These are phyloP conservation scores for Globisporangium cederbergense DNA, from an alignment of 352 stramenopile species.

Conservation along the genomic window DNA sequence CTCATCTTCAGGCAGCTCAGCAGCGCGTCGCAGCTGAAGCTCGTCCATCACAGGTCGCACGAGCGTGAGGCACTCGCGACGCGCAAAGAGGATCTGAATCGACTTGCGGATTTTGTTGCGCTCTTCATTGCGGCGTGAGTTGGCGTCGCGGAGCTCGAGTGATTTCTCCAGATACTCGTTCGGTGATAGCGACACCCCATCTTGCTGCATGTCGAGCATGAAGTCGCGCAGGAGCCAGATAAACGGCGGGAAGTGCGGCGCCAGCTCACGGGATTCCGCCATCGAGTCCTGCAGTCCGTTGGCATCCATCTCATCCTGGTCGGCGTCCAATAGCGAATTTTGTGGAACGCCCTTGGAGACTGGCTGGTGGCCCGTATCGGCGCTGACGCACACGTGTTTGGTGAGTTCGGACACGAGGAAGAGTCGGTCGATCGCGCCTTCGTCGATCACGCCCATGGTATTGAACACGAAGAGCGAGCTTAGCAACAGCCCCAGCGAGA, in stretches of 20 bases:
- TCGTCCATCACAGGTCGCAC: conserved; percentile 76
- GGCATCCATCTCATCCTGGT: conserved; percentile 11
- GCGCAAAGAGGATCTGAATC: conserved; percentile 67
- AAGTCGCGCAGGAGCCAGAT: conserved; percentile 84
- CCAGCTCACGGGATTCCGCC: conserved; percentile 47
- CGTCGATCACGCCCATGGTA: conserved; percentile 87
- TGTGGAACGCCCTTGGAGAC: neutral
- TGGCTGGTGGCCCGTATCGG: conserved; percentile 21
- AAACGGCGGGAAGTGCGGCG: conserved; percentile 79
- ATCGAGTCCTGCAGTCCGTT: conserved; percentile 27
- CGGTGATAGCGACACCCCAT: conserved; percentile 49
- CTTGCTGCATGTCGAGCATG: conserved; percentile 72
- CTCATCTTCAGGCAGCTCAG: conserved; percentile 42
- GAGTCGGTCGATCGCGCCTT: conserved; percentile 78
- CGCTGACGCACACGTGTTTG: conserved; percentile 76
- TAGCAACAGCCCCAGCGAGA: conserved; percentile 74
- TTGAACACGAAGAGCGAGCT: conserved; percentile 87
- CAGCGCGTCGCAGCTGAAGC: conserved; percentile 48
- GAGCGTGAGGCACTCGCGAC: conserved; percentile 74
- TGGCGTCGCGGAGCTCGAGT: conserved; percentile 48
- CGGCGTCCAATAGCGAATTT: neutral
- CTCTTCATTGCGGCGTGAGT: conserved; percentile 49
- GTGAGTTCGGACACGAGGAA: conserved; percentile 85
- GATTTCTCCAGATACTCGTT: conserved; percentile 81
- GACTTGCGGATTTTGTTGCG: conserved; percentile 64